These are phyloP conservation scores for Nigrograna mackinnonii DNA, from an alignment of 2,329 filamentous ascomycete genomes.

Conservation along the genomic window DNA sequence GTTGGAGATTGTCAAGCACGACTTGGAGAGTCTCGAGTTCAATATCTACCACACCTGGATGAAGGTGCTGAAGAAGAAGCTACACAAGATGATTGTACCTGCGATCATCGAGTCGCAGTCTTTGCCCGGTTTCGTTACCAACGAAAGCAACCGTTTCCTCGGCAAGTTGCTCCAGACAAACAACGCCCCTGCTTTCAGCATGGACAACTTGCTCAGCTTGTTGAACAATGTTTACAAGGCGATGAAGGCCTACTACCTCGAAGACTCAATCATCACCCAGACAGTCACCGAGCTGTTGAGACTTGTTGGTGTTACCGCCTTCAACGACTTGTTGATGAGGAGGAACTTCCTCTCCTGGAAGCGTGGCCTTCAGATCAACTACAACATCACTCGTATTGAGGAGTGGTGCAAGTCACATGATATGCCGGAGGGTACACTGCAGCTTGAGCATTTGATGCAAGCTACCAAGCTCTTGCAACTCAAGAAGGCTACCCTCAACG, in stretches of 20 bases:
- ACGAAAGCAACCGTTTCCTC: constrained; percentile 96
- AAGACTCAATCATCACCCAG: constrained; percentile 94
- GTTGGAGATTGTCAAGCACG: constrained; percentile 98
- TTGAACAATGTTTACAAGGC: constrained; percentile 97
- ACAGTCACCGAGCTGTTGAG: constrained; percentile 91
- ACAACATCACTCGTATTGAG: constrained; percentile 99
- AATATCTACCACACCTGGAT: constrained; percentile 99
- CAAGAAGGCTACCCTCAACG: constrained; percentile 98
- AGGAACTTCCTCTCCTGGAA: constrained; percentile 99
- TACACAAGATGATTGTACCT: constrained; percentile 99
- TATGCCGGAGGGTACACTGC: constrained; percentile 96
- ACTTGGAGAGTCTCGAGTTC: constrained; percentile 96
- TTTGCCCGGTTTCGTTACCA: constrained; percentile 96
- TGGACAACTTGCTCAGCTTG: constrained; percentile 96
- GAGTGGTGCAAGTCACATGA: constrained; percentile 99
- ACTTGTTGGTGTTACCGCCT: constrained; percentile 94
- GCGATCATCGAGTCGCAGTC: constrained; percentile 99
- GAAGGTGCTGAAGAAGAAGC: constrained; percentile 99
- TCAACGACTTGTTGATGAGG: constrained; percentile 97
- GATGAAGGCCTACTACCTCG: constrained; percentile 98
- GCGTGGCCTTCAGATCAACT: constrained; percentile 98
- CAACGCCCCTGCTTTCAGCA: constrained; percentile 94
- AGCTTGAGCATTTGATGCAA: constrained; percentile 99
- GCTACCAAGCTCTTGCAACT: constrained; percentile 96
- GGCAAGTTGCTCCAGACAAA: constrained; percentile 93